Base-by-base conservation (phyloP, 2,329 filamentous ascomycete species). In the Xylariaceae sp. region DNA sequence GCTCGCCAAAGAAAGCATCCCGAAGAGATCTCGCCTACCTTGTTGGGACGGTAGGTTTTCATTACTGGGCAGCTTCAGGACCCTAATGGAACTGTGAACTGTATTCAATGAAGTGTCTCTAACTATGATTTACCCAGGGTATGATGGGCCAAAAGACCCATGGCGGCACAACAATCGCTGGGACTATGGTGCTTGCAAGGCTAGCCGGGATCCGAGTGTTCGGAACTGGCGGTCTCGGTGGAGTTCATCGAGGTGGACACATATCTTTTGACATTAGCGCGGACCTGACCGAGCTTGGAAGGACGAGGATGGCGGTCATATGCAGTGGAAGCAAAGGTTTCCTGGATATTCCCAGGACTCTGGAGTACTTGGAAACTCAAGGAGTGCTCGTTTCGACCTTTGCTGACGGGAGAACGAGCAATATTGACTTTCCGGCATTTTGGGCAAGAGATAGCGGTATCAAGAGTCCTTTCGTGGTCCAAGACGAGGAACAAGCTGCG, bases 281-380 rank as follows among this genome's bases (percentile, higher is more conserved):
- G 33, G 94, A 99, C 73, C 80, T 99, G 56, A 97, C 91, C 3
- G 94, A 97, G 77, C 83, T 99, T 44, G 92, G 94, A 13, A 83
- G 92, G 53, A 97, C 92, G 6, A 85, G 90, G 9, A 87, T 99
- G 46, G 88, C 92, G 21, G 92, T 99, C 2, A 79, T 99, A 46
- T 89, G 88, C 71, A 91, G 89, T 60, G 94, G 94, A 11, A 95
- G 91, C 75, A 99, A 99, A 75, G 94, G 93, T 58, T 97, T 99
- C 72, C 79, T 99, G 30, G 94, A 99, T 68, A 92, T 97, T 55
- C 86, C 89, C 2, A 82, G 91, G 46, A 99, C 94, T 0, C 79
- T 99, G 4, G 94, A 99, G 75, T 81, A 80, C 62, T 77, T 87
- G 16, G 85, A 87, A 70, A 87, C 84, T 0, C 84, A 87, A 67